Base-by-base conservation (phyloP, 371 early-diverging fungal genomes). In the Mucor saturninus region DNA sequence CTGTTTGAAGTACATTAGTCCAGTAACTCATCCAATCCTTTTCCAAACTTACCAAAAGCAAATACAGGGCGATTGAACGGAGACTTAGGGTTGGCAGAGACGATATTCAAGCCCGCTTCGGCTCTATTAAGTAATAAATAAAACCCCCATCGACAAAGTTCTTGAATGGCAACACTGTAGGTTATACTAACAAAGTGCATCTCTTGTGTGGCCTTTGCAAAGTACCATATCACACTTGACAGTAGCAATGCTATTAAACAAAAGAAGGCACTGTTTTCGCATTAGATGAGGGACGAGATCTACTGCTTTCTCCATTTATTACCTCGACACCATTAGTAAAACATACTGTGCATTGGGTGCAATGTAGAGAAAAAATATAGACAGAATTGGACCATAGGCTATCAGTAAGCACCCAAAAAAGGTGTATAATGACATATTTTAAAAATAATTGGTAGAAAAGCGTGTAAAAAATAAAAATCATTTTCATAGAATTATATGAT, bases 331-430 rank as follows among this genome's bases (percentile, higher is more conserved):
- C 76, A 85, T 78, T 37, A 91, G 73, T 37, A 92, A 67, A 14
- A 90, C 89, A 57, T 86, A 77, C 65, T 89, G 89, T 5, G 91
- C 88, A 74, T 86, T 81, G 21, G 77, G 82, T 26, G 85, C 89
- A 42, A 90, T 82, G 52, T 80, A 80, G 3, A 89, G 72, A 39
- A 91, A 84, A 56, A 93, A 89, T 48, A 91, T 85, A 61, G 86
- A 82, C 1, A 89, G 73, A 35, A 89, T 77, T 3, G 93, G 91
- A 1, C 91, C 89, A 76, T 88, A 91, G 8, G 93, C 93, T 39
- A 82, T 77, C n/a, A 93, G 67, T 11, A 84, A 68, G 64, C 86
- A 86, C 43, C 90, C 91, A 75, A 93, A 89, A 76, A 91, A 91
- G n/a, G 85, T 62, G 31, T 55, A 62, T 1, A 62, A 46, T 54